Percentiles rank a stretch among this genome's conserved stretches.
Conservation (phyloP, 2,329 filamentous ascomycete species). For the Orbilia oligospora region DNA sequence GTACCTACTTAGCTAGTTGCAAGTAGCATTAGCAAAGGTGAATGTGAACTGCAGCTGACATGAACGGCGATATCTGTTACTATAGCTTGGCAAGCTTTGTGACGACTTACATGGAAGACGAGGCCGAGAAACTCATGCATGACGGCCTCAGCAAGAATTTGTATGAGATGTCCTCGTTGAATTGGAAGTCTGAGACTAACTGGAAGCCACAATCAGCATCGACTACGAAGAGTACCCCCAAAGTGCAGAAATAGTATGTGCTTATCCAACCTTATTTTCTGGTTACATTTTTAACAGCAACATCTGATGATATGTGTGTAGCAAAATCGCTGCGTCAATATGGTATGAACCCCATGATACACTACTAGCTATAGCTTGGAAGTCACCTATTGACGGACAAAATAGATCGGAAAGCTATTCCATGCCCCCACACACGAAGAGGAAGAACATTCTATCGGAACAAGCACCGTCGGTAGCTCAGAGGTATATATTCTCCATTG, state of each 20-base stretch:
- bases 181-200: not conserved
- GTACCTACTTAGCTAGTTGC: too few relatives aligned
- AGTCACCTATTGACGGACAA: not conserved
- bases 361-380: too few relatives aligned
- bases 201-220: slow-evolving; percentile 70
- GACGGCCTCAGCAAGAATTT: slow-evolving; percentile 96
- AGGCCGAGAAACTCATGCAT: slow-evolving; percentile 94
- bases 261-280: not conserved
- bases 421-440: slow-evolving; percentile 76
- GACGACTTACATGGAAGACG: slow-evolving; percentile 97
- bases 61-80: slow-evolving; percentile 50
- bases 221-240: slow-evolving; percentile 89
- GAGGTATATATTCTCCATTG: slow-evolving; percentile 71
- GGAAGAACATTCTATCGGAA: slow-evolving; percentile 80
- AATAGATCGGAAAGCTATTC: slow-evolving; percentile 83
- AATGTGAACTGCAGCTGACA: too few relatives aligned
- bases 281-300: not conserved
- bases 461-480: slow-evolving; percentile 88
- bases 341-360: slow-evolving; percentile 68
- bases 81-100: slow-evolving; percentile 89
- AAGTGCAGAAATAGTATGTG: slow-evolving; percentile 77
- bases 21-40: too few relatives aligned
- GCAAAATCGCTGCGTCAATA: slow-evolving; percentile 91
- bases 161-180: slow-evolving; percentile 2
- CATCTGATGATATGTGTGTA: slow-evolving; percentile 1